These are phyloP conservation scores for Nannochloropsis gaditana DNA, from an alignment of 108 stramenopile species.

Conservation along the genomic window DNA sequence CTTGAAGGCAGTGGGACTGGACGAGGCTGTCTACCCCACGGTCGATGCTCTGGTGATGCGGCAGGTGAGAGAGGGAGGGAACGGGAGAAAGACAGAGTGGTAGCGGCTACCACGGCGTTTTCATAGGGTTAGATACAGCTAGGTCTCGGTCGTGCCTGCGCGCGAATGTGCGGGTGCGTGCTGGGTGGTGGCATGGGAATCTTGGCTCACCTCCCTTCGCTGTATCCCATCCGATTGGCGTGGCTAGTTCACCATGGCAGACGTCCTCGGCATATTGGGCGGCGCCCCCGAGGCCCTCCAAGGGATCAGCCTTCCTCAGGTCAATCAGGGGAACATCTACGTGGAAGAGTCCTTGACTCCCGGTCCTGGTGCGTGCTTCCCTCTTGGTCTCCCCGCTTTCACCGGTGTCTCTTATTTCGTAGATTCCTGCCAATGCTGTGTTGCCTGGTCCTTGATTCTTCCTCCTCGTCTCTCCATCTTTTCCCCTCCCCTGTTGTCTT, in stretches of 20 bases:
- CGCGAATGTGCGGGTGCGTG: no score
- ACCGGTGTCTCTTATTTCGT: neutral
- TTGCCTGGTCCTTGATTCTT: neutral
- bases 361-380: neutral
- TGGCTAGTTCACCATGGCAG: neutral
- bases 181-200: no score
- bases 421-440: no score
- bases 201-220: no score
- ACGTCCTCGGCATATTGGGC: neutral
- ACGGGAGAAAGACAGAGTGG: neutral
- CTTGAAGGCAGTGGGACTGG: neutral
- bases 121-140: no score
- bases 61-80: neutral
- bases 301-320: neutral
- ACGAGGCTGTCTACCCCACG: neutral
- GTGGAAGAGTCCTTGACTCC: neutral
- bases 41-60: neutral
- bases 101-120: neutral
- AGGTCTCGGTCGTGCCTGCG: no score
- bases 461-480: neutral
- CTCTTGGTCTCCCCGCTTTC: neutral
- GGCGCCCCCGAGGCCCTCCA: neutral
- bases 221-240: no score
- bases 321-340: neutral
- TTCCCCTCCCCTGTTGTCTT: neutral